Conservation (phyloP, 768 basidiomycete genomes). For the Rhizopogon vinicolor region DNA sequence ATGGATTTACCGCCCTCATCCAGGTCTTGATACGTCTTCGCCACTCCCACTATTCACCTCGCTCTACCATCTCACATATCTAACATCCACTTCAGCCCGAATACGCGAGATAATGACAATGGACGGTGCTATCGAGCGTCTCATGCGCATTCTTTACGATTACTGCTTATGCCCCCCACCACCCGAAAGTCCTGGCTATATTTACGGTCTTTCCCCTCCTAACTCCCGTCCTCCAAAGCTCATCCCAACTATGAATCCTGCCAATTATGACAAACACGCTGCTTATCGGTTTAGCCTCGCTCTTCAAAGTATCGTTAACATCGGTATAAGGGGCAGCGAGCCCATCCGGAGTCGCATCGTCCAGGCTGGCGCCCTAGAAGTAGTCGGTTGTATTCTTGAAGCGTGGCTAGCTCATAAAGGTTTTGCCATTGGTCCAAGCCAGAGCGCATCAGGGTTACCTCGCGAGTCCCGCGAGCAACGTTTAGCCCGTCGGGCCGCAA, state of each 20-base stretch:
- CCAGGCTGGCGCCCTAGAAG: conserved; percentile 89
- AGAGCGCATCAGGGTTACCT: conserved; percentile 69
- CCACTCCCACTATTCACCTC: conserved; percentile 84
- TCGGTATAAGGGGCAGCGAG: conserved; percentile 94
- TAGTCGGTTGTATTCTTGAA: conserved; percentile 91
- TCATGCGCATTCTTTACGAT: conserved; percentile 87
- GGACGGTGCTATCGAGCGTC: conserved; percentile 95
- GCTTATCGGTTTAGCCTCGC: conserved; percentile 89
- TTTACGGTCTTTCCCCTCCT: conserved; percentile 77
- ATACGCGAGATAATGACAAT: conserved; percentile 98
- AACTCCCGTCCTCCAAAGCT: conserved; percentile 50
- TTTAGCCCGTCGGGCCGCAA: conserved; percentile 53
- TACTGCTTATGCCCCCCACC: conserved; percentile 82
- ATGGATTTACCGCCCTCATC: conserved; percentile 4
- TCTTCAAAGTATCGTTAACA: conserved; percentile 96
- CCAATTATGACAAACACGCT: conserved; percentile 73
- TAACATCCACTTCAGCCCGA: conserved; percentile 94
- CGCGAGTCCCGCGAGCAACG: conserved; percentile 75
- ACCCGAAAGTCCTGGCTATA: conserved; percentile 68
- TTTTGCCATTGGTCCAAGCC: conserved; percentile 78
- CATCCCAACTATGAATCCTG: conserved; percentile 60
- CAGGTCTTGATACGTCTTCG: conserved; percentile 51
- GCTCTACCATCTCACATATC: conserved; percentile 90
- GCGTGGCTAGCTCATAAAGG: conserved; percentile 89
- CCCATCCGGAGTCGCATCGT: conserved; percentile 88